These are phyloP conservation scores for Citrus maxima DNA, from an alignment of 345 rosid genomes.

Conservation along the genomic window DNA sequence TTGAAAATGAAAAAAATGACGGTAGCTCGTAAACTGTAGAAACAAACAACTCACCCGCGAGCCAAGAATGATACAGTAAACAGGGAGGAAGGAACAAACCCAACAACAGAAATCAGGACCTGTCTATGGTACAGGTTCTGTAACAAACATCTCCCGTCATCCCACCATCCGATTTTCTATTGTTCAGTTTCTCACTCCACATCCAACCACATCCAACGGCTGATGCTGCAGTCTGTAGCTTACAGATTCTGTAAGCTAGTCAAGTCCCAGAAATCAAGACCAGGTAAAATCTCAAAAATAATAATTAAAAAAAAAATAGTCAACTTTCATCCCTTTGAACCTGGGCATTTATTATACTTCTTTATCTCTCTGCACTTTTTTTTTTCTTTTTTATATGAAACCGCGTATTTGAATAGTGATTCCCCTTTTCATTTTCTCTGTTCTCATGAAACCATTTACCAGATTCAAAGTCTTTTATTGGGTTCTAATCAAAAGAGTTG, in stretches of 20 bases:
- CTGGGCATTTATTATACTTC: background rate
- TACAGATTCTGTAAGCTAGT: too few species aligned
- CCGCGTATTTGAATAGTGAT: slow-evolving; percentile 29
- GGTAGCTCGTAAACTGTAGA: background rate
- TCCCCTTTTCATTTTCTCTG: background rate
- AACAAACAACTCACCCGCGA: background rate
- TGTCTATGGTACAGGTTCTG: too few species aligned
- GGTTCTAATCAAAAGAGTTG: slow-evolving; percentile 7
- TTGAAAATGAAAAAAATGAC: background rate
- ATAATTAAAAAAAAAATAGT: background rate
- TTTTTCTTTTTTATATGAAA: slow-evolving; percentile 11
- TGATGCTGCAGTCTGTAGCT: too few species aligned
- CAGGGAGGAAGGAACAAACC: slow-evolving; percentile 11
- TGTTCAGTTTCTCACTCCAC: too few species aligned
- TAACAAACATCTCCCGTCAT: too few species aligned
- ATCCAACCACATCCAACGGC: too few species aligned
- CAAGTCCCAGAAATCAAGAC: slow-evolving; percentile 1
- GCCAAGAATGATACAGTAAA: slow-evolving; percentile 4
- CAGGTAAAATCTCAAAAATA: background rate
- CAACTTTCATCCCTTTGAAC: background rate
- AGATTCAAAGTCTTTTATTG: slow-evolving; percentile 34
- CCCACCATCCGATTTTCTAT: too few species aligned
- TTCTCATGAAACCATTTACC: background rate
- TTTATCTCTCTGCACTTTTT: background rate
- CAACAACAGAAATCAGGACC: slow-evolving; percentile 6